Conservation (phyloP, 78 protist genomes). For the Dictyostelium citrinum region DNA sequence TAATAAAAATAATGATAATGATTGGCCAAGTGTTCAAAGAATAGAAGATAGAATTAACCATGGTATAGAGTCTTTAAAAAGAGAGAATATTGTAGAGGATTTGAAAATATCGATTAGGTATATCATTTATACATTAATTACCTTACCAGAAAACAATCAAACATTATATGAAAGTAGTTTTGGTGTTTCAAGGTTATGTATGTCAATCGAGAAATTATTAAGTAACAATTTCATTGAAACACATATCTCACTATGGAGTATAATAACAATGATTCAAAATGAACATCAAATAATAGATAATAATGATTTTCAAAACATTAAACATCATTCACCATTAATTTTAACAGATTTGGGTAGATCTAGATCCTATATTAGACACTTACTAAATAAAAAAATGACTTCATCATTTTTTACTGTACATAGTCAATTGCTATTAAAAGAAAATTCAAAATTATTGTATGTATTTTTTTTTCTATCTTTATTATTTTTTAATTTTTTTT, state of each 20-base stretch:
- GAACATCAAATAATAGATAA: not conserved
- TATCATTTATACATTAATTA: slow-evolving; percentile 7
- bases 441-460: not conserved
- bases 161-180: slow-evolving; percentile 13
- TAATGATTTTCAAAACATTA: slow-evolving; percentile 13
- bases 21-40: slow-evolving; percentile 3
- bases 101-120: slow-evolving; percentile 28
- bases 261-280: slow-evolving; percentile 1
- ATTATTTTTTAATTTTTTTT: not conserved
- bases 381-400: not conserved
- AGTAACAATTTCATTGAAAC: not conserved
- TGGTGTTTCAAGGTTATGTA: slow-evolving; percentile 43
- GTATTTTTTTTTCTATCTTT: not conserved
- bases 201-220: slow-evolving; percentile 41
- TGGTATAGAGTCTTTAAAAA: not conserved
- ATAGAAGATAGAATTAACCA: not conserved
- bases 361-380: slow-evolving; percentile 39
- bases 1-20: not conserved
- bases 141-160: not conserved
- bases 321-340: not conserved
- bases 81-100: slow-evolving; percentile 29
- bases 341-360: slow-evolving; percentile 48
- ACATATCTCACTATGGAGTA: not conserved
- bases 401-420: not conserved
- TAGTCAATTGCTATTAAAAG: not conserved